phyloP scores from a whole-genome alignment of 208 protist genomes.

The Phytomonas francai region DNA sequence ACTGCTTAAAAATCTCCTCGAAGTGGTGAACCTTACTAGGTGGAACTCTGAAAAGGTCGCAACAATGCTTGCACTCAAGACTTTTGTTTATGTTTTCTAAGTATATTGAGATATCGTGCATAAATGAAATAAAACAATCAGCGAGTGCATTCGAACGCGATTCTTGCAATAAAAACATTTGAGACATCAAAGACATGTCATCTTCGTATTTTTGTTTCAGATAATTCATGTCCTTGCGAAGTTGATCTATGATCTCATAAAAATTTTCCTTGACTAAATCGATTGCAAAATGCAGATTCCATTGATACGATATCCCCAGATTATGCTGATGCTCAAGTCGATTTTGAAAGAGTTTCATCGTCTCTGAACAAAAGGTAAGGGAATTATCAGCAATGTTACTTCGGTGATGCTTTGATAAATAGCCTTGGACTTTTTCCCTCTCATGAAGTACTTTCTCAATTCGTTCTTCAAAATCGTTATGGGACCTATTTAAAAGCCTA shows the following conservation, averaged over 20 bases:
- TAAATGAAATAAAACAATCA: slow-evolving; percentile 33
- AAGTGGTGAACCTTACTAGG: background rate
- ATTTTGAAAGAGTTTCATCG: slow-evolving; percentile 6
- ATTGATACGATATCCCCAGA: slow-evolving; percentile 17
- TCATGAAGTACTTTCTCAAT: background rate
- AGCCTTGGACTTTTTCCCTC: background rate
- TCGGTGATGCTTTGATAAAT: background rate
- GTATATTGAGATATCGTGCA: slow-evolving; percentile 1
- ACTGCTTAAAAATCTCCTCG: background rate
- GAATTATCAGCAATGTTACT: background rate
- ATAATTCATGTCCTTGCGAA: slow-evolving; percentile 16
- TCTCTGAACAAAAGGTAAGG: background rate
- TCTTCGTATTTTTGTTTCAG: slow-evolving; percentile 26
- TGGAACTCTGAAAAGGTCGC: background rate
- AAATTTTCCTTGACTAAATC: slow-evolving; percentile 22
- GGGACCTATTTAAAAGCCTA: slow-evolving; percentile 15
- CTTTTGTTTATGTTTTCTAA: background rate
- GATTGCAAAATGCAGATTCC: slow-evolving; percentile 23
- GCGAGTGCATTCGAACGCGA: slow-evolving; percentile 31
- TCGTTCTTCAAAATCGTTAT: background rate
- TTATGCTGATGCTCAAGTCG: slow-evolving; percentile 16
- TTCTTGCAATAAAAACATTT: slow-evolving; percentile 18
- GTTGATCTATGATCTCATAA: slow-evolving; percentile 13
- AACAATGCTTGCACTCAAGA: background rate
- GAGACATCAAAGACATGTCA: slow-evolving; percentile 18